Base-by-base conservation (phyloP, 2,329 filamentous ascomycete species). In the Nemania sp. region DNA sequence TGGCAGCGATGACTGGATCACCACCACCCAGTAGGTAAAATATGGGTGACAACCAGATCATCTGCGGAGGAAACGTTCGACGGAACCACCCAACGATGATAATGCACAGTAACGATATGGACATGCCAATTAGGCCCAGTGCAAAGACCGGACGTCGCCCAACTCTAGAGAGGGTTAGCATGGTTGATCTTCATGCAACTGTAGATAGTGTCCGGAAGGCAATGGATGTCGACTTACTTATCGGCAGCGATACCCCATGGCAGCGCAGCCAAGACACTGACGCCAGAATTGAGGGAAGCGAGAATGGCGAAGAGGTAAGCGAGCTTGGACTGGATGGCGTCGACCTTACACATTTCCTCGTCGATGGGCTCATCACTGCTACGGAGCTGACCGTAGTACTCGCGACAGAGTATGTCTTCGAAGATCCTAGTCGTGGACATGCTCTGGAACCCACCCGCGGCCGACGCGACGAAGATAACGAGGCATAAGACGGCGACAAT, bases 321-420 rank as follows among this genome's bases (percentile, higher is more conserved):
- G 20, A 82, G 69, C 61, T 77, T 72, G 15, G 76, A 74, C 69
- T 82, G 80, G 29, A 82, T 76, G 29, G 72, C 69, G 52, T 80
- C 75, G 4, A 69, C 76, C 70, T 82, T 82, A 70, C 81, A 82
- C 54, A 76, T 54, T 8, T 49, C 68, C 70, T 82, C 81, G 29
- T 80, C 77, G 43, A 82, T 81, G 1, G 77, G 73, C 51, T 71
- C 70, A 15, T 62, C 66, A 15, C 45, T n/a, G 47, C 67, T 57
- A 7, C 41, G 64, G 11, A 73, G 72, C 24, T 71, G 51, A 20
- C 75, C 78, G 62, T 81, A 81, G 60, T 80, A 77, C 49, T 74
- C 64, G 61, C 78, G 79, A 69, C 81, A 83, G 22, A 82, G 69
- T 38, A 81, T 78, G 70, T 82, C 79, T 67, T 82, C 81, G 47